phyloP scores from a whole-genome alignment of 1,284 basidiomycete species.

The Cryptococcus hybrid region DNA sequence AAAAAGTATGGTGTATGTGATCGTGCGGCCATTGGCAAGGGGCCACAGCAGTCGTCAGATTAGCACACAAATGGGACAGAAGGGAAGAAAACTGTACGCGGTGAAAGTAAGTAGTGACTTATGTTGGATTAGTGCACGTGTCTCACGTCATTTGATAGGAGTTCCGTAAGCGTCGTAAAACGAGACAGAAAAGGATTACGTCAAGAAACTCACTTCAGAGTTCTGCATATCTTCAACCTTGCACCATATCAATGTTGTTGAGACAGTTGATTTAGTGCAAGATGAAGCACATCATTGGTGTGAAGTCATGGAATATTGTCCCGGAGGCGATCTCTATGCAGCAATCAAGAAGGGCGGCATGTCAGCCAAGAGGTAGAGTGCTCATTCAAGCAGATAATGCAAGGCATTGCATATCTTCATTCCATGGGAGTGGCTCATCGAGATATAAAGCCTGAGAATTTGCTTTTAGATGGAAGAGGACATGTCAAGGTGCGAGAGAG shows the following conservation, averaged over 20 bases:
- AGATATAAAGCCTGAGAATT: conserved; percentile 97
- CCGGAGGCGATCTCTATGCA: conserved; percentile 93
- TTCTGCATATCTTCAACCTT: conserved; percentile 98
- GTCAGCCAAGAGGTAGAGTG: conserved; percentile 94
- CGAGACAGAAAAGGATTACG: conserved; percentile 98
- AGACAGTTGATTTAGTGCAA: conserved; percentile 97
- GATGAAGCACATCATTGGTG: conserved; percentile 97
- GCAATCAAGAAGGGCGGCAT: conserved; percentile 98
- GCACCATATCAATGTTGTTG: conserved; percentile 94
- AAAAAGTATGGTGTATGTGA: conserved; percentile 98
- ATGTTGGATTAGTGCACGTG: neutral
- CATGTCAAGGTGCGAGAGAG: conserved; percentile 67
- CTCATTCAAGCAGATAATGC: conserved; percentile 94
- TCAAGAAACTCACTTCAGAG: conserved; percentile 99
- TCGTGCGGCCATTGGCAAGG: conserved; percentile 95
- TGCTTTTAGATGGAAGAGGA: conserved; percentile 89
- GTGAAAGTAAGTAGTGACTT: conserved; percentile 69
- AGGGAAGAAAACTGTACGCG: conserved; percentile 95
- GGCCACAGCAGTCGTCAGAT: conserved; percentile 90
- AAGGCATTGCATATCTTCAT: conserved; percentile 28
- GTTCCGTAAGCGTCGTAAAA: conserved; percentile 97
- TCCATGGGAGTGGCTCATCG: conserved; percentile 63
- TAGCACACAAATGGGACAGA: conserved; percentile 99
- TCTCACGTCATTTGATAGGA: conserved; percentile 57
- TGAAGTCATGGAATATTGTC: conserved; percentile 99